These are phyloP conservation scores for Saccharomyces hybrid DNA, from an alignment of 1,139 yeast species.

Conservation along the genomic window DNA sequence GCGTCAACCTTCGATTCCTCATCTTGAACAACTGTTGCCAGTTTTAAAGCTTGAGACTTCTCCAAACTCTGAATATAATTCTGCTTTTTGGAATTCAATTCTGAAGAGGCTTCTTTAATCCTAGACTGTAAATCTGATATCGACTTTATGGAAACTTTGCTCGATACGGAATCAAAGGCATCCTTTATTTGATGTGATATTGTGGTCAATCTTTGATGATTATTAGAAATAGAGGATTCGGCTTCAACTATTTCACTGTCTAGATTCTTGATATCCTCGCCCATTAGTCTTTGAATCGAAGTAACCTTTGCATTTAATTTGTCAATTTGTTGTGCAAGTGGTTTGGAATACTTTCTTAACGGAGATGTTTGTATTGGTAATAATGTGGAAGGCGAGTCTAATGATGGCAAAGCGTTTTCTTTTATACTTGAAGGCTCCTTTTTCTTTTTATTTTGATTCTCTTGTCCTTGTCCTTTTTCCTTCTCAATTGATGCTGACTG, in stretches of 20 bases:
- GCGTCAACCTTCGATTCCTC: constrained; percentile 9
- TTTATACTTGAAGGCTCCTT: background rate
- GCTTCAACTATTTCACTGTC: background rate
- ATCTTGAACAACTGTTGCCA: constrained; percentile 49
- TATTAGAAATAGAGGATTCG: background rate
- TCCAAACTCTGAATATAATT: constrained; percentile 26
- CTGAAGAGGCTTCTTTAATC: background rate
- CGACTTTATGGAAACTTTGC: background rate
- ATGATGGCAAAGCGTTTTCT: background rate
- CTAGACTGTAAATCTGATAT: constrained; percentile 1
- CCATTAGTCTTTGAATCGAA: background rate
- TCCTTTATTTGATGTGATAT: background rate
- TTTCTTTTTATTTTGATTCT: background rate
- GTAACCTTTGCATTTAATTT: background rate
- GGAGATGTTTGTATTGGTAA: background rate
- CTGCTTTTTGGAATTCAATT: constrained; percentile 7
- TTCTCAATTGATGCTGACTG: constrained; percentile 2
- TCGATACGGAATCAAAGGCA: background rate
- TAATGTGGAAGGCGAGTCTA: background rate
- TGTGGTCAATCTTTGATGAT: background rate
- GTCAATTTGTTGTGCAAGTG: background rate
- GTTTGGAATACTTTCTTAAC: background rate
- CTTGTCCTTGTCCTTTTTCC: constrained; percentile 1
- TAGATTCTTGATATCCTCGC: background rate
- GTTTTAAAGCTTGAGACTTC: constrained; percentile 52